Conservation (phyloP, 2,329 filamentous ascomycete genomes). For the Colletotrichum noveboracense region DNA sequence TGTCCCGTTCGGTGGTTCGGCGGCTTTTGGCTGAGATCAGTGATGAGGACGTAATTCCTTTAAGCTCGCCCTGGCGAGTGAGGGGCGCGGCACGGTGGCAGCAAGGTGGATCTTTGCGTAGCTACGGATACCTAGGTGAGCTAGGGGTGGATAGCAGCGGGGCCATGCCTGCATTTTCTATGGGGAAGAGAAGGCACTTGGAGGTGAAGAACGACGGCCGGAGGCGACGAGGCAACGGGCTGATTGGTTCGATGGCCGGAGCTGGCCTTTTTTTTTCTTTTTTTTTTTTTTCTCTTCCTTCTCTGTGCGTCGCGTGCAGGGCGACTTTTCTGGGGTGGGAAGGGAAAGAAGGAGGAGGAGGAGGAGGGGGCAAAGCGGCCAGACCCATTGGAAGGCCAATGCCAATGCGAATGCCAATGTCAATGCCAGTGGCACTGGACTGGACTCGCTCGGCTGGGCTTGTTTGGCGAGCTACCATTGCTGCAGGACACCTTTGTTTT, state of each 20-base stretch:
- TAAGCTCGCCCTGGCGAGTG: constrained; percentile 7
- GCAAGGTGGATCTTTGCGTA: neutral
- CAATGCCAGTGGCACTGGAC: neutral
- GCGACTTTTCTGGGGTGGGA: neutral
- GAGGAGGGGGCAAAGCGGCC: neutral
- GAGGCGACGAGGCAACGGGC: neutral
- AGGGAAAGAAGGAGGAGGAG: neutral
- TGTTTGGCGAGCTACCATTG: neutral
- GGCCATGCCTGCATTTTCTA: neutral
- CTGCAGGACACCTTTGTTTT: neutral
- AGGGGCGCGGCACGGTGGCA: neutral
- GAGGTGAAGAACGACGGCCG: neutral
- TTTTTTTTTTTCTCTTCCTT: neutral
- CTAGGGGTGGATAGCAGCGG: neutral
- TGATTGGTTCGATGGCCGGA: neutral
- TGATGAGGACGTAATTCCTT: neutral
- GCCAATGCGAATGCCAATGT: neutral
- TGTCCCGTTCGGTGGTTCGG: neutral
- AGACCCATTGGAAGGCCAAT: neutral
- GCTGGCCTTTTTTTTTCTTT: neutral
- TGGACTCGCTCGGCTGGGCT: neutral
- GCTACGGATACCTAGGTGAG: neutral
- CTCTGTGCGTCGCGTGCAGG: neutral
- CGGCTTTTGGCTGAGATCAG: neutral
- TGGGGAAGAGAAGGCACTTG: neutral